phyloP scores from a whole-genome alignment of 139 green algal genomes.

The Picochlorum sp. region DNA sequence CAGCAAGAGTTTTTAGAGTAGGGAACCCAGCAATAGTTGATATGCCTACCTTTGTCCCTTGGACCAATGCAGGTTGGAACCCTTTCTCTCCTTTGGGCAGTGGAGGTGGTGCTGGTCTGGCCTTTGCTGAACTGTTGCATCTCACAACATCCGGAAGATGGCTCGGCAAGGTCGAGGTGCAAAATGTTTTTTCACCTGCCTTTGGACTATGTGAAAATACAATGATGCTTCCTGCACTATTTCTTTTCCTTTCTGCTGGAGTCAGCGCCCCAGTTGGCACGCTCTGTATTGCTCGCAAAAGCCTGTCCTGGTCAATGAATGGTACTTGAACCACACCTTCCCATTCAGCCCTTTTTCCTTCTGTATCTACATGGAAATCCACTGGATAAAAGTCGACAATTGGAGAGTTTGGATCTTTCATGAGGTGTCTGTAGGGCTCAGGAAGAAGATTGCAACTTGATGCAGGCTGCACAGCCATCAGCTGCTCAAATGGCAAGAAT shows the following conservation, averaged over 20 bases:
- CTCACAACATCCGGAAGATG: constrained; percentile 29
- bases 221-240: constrained; percentile 63
- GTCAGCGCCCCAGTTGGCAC: constrained; percentile 40
- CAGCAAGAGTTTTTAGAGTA: constrained; percentile 56
- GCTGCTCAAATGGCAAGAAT: constrained; percentile 85
- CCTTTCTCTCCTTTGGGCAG: constrained; percentile 50
- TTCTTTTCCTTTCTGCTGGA: constrained; percentile 54
- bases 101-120: constrained; percentile 40
- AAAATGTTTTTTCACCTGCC: constrained; percentile 47
- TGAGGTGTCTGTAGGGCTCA: constrained; percentile 63
- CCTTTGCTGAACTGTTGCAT: constrained; percentile 34
- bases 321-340: constrained; percentile 75
- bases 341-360: constrained; percentile 89
- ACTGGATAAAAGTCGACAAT: constrained; percentile 83
- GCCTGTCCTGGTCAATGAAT: constrained; percentile 63
- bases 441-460: constrained; percentile 63
- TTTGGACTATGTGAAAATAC: constrained; percentile 36
- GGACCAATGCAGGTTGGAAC: constrained; percentile 51
- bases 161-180: constrained; percentile 56
- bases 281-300: constrained; percentile 46
- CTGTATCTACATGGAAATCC: constrained; percentile 73
- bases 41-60: constrained; percentile 51
- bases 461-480: constrained; percentile 79
- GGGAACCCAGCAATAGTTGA: constrained; percentile 51
- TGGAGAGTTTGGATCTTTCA: constrained; percentile 64